These are phyloP conservation scores for Plectranthus barbatus DNA, from an alignment of 257 asterid genomes.

Conservation along the genomic window DNA sequence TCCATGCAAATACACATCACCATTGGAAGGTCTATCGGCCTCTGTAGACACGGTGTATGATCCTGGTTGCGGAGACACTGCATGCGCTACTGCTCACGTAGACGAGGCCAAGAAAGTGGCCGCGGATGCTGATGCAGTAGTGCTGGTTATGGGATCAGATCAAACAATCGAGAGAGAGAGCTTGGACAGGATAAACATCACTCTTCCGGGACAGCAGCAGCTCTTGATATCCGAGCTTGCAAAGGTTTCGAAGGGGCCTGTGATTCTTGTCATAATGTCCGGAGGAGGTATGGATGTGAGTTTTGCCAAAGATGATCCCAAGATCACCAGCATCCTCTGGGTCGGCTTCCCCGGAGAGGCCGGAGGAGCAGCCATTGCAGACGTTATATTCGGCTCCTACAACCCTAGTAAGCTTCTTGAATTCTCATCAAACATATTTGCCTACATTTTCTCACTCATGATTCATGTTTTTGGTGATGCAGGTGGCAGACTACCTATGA, in stretches of 20 bases:
- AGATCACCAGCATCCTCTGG: conserved; percentile 73
- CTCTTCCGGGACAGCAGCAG: conserved; percentile 87
- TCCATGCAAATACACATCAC: conserved; percentile 67
- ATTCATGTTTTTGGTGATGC: neutral
- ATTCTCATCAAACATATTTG: too few relatives aligned
- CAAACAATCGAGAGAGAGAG: conserved; percentile 57
- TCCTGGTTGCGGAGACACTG: conserved; percentile 46
- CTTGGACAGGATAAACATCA: conserved; percentile 48
- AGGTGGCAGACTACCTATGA: conserved; percentile 90
- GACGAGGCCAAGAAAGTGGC: conserved; percentile 57
- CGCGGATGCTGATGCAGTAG: conserved; percentile 63
- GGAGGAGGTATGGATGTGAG: conserved; percentile 86
- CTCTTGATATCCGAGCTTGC: conserved; percentile 56
- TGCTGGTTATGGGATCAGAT: conserved; percentile 76
- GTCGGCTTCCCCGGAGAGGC: conserved; percentile 95
- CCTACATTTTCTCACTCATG: too few relatives aligned
- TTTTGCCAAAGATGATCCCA: conserved; percentile 65
- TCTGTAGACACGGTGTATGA: conserved; percentile 43
- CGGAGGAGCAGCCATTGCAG: conserved; percentile 83
- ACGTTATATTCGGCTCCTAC: conserved; percentile 53
- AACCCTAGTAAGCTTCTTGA: conserved; percentile 54
- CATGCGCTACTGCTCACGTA: conserved; percentile 43
- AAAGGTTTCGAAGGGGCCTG: conserved; percentile 58
- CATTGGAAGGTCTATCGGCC: conserved; percentile 53
- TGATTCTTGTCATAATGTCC: conserved; percentile 79